These are phyloP conservation scores for Lactarius hatsudake DNA, from an alignment of 768 basidiomycete genomes.

Conservation along the genomic window DNA sequence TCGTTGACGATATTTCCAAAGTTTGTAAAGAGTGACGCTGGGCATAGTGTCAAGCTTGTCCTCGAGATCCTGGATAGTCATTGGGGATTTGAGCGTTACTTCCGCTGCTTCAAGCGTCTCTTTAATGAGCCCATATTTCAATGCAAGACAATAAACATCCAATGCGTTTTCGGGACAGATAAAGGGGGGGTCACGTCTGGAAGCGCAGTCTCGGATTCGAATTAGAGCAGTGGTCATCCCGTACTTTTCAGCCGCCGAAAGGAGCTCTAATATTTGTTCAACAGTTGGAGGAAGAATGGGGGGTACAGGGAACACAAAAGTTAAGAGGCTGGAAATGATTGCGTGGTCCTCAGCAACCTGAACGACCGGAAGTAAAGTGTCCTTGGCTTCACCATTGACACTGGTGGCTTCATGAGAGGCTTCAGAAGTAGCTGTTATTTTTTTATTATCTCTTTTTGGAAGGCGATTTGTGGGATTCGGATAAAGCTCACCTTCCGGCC, in stretches of 20 bases:
- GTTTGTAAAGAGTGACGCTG: not conserved
- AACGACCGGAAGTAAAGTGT: too few relatives aligned
- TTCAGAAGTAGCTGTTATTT: not conserved
- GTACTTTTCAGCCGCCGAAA: not conserved
- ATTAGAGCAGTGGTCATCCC: too few relatives aligned
- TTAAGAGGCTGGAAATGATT: not conserved
- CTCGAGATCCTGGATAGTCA: not conserved
- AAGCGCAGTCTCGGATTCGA: too few relatives aligned
- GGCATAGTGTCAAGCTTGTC: not conserved
- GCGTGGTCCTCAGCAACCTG: not conserved
- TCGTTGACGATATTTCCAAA: not conserved
- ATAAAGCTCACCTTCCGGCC: not conserved
- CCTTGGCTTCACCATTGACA: too few relatives aligned
- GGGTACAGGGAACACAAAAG: not conserved
- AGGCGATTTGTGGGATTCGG: not conserved
- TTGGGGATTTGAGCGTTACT: not conserved
- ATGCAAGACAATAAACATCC: not conserved
- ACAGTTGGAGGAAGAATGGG: not conserved
- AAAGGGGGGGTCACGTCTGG: too few relatives aligned
- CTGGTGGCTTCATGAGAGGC: too few relatives aligned
- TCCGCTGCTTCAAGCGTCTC: not conserved
- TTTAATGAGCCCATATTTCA: not conserved
- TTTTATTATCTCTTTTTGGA: not conserved
- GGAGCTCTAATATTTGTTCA: not conserved
- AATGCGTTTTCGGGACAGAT: not conserved